These are phyloP conservation scores for Luzula sylvatica DNA, from an alignment of 176 grass and related monocot species.

Conservation along the genomic window DNA sequence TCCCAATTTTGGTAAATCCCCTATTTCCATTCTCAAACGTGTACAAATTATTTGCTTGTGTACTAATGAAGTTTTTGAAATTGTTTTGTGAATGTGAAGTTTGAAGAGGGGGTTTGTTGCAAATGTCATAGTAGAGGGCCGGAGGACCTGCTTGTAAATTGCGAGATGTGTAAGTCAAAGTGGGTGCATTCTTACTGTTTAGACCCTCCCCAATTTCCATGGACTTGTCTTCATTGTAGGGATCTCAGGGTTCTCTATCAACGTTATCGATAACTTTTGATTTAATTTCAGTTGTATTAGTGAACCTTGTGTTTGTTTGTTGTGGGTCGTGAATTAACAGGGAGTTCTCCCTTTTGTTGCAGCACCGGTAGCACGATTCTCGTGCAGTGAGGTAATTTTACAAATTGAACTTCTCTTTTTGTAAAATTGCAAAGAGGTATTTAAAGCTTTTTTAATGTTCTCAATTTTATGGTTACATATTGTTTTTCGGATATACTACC, in stretches of 20 bases:
- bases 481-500: too few species aligned
- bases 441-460: too few species aligned
- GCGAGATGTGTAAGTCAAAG: conserved; percentile 44
- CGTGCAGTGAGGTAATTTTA: too few species aligned
- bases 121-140: conserved; percentile 51
- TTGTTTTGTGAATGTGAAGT: conserved; percentile 13
- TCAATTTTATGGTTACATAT: too few species aligned
- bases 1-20: conserved; percentile 29
- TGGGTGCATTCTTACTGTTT: conserved; percentile 90
- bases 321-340: too few species aligned
- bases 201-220: conserved; percentile 44
- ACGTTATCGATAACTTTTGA: conserved; percentile 32
- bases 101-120: conserved; percentile 33
- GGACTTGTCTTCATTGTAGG: conserved; percentile 78
- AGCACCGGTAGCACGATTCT: too few species aligned
- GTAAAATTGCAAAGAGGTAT: too few species aligned
- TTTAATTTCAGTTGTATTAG: neutral
- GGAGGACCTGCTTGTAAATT: conserved; percentile 62
- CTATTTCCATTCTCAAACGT: neutral
- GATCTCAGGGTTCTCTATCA: conserved; percentile 50
- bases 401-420: too few species aligned
- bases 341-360: too few species aligned
- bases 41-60: neutral
- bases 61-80: conserved; percentile 1
- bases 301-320: too few species aligned